Evolutionary conservation across 2,329 filamentous ascomycete genomes (phyloP).

Genomic region (Pseudogymnoascus sp.): DNA sequence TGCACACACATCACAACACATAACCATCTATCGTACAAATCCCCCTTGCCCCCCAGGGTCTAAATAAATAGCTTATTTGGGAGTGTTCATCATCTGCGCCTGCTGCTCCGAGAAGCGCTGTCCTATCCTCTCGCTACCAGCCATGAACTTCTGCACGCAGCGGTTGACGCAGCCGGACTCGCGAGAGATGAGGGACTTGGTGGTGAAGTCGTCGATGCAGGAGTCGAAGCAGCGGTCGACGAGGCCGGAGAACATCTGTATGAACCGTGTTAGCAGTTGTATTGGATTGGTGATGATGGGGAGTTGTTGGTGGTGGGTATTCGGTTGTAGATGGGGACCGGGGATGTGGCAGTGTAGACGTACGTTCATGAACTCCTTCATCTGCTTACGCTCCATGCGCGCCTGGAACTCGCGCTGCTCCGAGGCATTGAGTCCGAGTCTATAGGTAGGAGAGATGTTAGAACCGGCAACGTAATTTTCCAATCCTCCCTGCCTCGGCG

Average conservation of each 20-base stretch:
- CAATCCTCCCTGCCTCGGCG: background rate
- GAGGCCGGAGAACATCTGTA: slow-evolving; percentile 55
- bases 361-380: slow-evolving; percentile 98
- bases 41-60: too few species aligned
- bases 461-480: slow-evolving; percentile 2
- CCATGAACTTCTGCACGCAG: slow-evolving; percentile 95
- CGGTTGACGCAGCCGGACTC: slow-evolving; percentile 90
- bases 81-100: slow-evolving; percentile 43
- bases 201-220: slow-evolving; percentile 98
- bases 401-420: slow-evolving; percentile 91
- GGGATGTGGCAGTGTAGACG: slow-evolving; percentile 32
- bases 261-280: slow-evolving; percentile 13
- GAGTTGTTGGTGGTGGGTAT: slow-evolving; percentile 16
- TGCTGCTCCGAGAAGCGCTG: slow-evolving; percentile 78
- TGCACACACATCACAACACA: background rate
- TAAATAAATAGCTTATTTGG: background rate
- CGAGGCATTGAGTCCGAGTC: slow-evolving; percentile 32
- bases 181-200: slow-evolving; percentile 80
- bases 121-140: slow-evolving; percentile 80
- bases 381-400: slow-evolving; percentile 95
- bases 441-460: slow-evolving; percentile 15
- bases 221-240: slow-evolving; percentile 91
- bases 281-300: background rate
- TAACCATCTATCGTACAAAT: slow-evolving; percentile 1
- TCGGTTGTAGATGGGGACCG: slow-evolving; percentile 2